Evolutionary conservation across 306 rosid genomes (phyloP), one percentile per base, ranked within the genome.

Genomic region (Quercus berberidifolia): DNA sequence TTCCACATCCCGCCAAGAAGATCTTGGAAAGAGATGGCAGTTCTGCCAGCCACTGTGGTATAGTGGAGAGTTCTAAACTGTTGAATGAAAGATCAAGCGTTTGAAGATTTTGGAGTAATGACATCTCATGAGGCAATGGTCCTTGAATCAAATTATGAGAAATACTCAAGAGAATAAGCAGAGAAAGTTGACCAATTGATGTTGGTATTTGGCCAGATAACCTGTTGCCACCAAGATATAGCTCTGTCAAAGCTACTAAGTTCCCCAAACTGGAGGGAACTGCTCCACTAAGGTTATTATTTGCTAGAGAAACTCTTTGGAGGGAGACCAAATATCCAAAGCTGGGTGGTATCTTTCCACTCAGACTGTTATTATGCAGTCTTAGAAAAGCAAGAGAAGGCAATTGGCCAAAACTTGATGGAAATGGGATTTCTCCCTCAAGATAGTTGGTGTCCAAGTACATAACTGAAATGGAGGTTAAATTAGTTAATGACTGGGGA

Each of bases 41-140:
- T 49, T 80, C 76, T 18, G 79, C 78, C 25, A 91, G 55, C 88
- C 91, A 89, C 65, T 67, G 51, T 13, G 97, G 91, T 49, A 89
- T 80, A 71, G 87, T 19, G 20, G 81, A 73, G 83, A 89, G 88
- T 74, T 75, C 82, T 60, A 89, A 58, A 82, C 64, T 78, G 84
- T 91, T 91, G 84, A 86, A 89, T 31, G 97, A 91, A 25, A 89
- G 88, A 81, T 86, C 86, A 55, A 91, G 85, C 6, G 81, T 59
- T 75, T 91, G 85, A 20, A 91, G 74, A 69, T 83, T 89, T 83
- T 82, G 85, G 78, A 89, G 94, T 83, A 89, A 85, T 57, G 89
- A 83, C 77, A 89, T 78, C 75, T 89, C 85, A 31, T 76, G 80
- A 70, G 94, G 94, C 60, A 91, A 74, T 52, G 91, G 84, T 69